Conservation (phyloP, 331 rosid species). For the Quercus lobata region DNA sequence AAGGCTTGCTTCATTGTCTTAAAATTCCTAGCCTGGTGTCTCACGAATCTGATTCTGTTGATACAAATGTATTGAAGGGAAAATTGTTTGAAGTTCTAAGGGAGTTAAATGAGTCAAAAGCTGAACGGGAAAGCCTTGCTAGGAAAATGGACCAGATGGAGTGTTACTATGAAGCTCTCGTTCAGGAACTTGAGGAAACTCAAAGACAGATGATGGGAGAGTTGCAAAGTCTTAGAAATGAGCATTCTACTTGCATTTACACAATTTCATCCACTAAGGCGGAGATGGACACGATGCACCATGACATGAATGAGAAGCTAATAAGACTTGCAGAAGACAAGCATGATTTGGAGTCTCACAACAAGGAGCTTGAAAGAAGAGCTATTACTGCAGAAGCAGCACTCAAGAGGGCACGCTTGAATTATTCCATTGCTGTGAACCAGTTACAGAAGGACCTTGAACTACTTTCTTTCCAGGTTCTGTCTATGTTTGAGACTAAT, state of each 20-base stretch:
- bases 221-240: conserved; percentile 87
- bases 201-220: conserved; percentile 96
- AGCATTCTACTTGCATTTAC: conserved; percentile 84
- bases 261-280: conserved; percentile 78
- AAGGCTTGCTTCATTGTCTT: conserved; percentile 52
- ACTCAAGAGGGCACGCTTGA: conserved; percentile 92
- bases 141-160: conserved; percentile 99
- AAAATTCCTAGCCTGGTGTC: conserved; percentile 52
- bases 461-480: conserved; percentile 80
- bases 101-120: conserved; percentile 81
- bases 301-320: conserved; percentile 69
- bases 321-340: conserved; percentile 70
- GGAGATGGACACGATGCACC: conserved; percentile 80
- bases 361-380: conserved; percentile 82
- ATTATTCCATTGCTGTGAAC: conserved; percentile 92
- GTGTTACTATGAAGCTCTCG: conserved; percentile 98
- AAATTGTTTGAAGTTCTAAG: conserved; percentile 70
- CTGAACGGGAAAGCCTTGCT: conserved; percentile 72
- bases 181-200: conserved; percentile 96
- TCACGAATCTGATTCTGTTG: conserved; percentile 62
- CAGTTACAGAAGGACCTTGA: conserved; percentile 98
- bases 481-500: conserved; percentile 87
- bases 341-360: conserved; percentile 55
- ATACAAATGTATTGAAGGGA: conserved; percentile 68
- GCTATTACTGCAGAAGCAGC: conserved; percentile 88